phyloP scores from a whole-genome alignment of 2,329 filamentous ascomycete genomes.

The Thyridium curvatum region DNA sequence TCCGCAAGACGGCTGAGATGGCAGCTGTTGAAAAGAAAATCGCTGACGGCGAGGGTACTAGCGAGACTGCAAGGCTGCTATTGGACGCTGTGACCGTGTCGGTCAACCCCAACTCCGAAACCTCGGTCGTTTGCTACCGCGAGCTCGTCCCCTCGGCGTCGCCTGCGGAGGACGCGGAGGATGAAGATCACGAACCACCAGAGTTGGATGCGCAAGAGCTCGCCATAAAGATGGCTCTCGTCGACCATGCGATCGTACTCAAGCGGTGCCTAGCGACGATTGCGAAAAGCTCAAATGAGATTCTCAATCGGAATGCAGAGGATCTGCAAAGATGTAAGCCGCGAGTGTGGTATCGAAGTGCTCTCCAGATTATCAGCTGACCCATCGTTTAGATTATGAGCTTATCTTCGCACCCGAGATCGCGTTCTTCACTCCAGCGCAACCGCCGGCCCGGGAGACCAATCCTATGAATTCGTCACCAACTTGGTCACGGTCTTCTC shows the following conservation, averaged over 20 bases:
- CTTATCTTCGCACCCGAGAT: constrained; percentile 60
- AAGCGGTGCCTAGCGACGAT: constrained; percentile 73
- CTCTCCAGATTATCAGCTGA: constrained; percentile 3
- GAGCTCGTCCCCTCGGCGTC: constrained; percentile 56
- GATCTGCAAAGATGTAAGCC: constrained; percentile 62
- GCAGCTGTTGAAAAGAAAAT: constrained; percentile 68
- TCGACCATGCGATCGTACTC: constrained; percentile 85
- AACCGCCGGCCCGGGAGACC: constrained; percentile 28
- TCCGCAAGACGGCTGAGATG: constrained; percentile 86
- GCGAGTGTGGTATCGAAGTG: constrained; percentile 14
- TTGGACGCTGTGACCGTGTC: constrained; percentile 73
- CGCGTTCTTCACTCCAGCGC: constrained; percentile 50
- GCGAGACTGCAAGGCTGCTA: constrained; percentile 60
- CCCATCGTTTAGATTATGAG: constrained; percentile 49
- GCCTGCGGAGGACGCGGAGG: constrained; percentile 32
- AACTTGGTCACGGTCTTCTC: constrained; percentile 43
- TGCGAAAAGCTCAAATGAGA: constrained; percentile 54
- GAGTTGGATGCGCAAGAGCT: constrained; percentile 59
- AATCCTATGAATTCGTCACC: constrained; percentile 34
- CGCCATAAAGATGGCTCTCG: constrained; percentile 75
- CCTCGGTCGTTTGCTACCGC: constrained; percentile 72
- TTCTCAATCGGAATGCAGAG: constrained; percentile 47
- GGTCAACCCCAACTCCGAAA: constrained; percentile 67
- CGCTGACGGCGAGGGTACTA: constrained; percentile 55
- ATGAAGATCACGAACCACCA: constrained; percentile 37